These are phyloP conservation scores for Hura crepitans DNA, from an alignment of 441 rosid species.

Conservation along the genomic window DNA sequence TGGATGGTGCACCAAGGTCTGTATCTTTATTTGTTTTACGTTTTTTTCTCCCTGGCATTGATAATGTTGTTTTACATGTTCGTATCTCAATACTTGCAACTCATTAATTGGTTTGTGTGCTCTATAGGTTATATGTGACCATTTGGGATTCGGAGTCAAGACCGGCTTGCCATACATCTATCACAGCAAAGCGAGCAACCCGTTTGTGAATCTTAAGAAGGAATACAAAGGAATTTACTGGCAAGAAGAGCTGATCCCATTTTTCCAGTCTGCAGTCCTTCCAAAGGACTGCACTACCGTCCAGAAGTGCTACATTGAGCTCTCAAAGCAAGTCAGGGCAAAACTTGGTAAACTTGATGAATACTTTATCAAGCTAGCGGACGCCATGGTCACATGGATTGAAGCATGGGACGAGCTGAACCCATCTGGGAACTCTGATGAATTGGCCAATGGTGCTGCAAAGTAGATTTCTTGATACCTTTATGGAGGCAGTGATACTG, in stretches of 20 bases:
- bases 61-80: too few relatives aligned
- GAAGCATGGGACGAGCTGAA: slow-evolving; percentile 92
- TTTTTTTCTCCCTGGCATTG: not conserved
- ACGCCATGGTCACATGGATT: slow-evolving; percentile 88
- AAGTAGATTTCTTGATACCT: slow-evolving; percentile 25
- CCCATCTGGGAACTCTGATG: slow-evolving; percentile 39
- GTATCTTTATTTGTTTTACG: not conserved
- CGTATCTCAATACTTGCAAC: not conserved
- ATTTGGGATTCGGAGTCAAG: slow-evolving; percentile 76
- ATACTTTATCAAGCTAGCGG: slow-evolving; percentile 73
- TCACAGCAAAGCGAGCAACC: slow-evolving; percentile 92
- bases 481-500: not conserved
- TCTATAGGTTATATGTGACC: slow-evolving; percentile 72
- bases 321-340: slow-evolving; percentile 68
- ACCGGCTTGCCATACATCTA: slow-evolving; percentile 80
- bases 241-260: slow-evolving; percentile 86
- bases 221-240: slow-evolving; percentile 84
- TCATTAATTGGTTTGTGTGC: not conserved
- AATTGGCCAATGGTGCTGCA: slow-evolving; percentile 30
- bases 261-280: slow-evolving; percentile 67
- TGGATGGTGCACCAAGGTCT: slow-evolving; percentile 86
- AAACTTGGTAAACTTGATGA: slow-evolving; percentile 63
- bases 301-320: slow-evolving; percentile 75
- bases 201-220: slow-evolving; percentile 78
- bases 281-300: slow-evolving; percentile 69